These are phyloP conservation scores for Chlamydomonas sphaeroides DNA, from an alignment of 139 green algal species.

Conservation along the genomic window DNA sequence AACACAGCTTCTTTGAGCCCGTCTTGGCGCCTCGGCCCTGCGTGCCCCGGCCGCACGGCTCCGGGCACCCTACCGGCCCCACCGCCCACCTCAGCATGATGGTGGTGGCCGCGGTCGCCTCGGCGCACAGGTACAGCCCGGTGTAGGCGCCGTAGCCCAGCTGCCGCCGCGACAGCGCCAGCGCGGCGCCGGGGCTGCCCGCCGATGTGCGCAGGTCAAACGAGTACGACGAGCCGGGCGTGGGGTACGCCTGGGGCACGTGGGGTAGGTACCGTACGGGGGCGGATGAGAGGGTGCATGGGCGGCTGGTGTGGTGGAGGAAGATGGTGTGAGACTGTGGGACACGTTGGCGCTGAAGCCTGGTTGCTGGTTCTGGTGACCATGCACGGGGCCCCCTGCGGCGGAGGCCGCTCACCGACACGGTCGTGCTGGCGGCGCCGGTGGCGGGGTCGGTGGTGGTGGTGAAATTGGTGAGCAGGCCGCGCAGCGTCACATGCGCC, in stretches of 20 bases:
- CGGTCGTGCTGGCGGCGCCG: too few relatives aligned
- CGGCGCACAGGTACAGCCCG: conserved; percentile 29
- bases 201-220: conserved; percentile 2
- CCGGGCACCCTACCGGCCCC: too few relatives aligned
- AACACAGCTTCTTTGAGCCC: too few relatives aligned
- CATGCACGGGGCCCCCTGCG: too few relatives aligned
- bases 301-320: too few relatives aligned
- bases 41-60: too few relatives aligned
- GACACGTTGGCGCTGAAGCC: too few relatives aligned
- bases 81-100: conserved; percentile 18
- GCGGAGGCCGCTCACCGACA: too few relatives aligned
- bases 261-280: not conserved
- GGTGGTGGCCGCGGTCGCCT: conserved; percentile 7
- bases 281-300: not conserved
- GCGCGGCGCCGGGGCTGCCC: not conserved
- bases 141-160: conserved; percentile 34
- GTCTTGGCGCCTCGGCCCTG: too few relatives aligned
- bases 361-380: too few relatives aligned
- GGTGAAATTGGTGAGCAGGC: conserved; percentile 33
- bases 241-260: conserved; percentile 30
- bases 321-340: too few relatives aligned
- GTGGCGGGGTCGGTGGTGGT: not conserved
- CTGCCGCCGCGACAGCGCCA: conserved; percentile 18
- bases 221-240: not conserved
- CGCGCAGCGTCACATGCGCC: not conserved